Base-by-base conservation (phyloP, 75 land plant species). In the Azolla pinnata region DNA sequence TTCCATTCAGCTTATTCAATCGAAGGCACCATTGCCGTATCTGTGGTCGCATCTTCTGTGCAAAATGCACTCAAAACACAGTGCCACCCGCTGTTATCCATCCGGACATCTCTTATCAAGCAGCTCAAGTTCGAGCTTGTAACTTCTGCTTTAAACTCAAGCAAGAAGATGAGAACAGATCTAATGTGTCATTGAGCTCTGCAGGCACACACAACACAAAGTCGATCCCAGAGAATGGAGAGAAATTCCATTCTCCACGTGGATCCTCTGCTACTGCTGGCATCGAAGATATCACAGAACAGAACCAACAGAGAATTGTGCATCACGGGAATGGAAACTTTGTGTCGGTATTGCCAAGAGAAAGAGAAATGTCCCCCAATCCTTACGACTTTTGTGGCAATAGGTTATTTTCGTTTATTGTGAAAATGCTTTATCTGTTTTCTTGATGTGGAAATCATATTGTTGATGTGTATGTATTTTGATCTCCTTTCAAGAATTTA, bases 21-120 rank as follows among this genome's bases (percentile, higher is more conserved):
- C 61, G 60, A 33, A 58, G 75, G 32, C 81, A 71, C 57, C 75
- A 72, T 44, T 85, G 86, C 72, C 65, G 76, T 38, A 66, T 75
- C 51, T 89, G 89, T 49, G 84, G 82, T 0, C 54, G 82, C 35
- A 62, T 77, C 38, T 75, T 82, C 44, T 89, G 83, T 70, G 72
- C 61, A 33, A 79, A 60, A 18, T 89, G 88, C 67, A 64, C 76
- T 29, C 70, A 49, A 23, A 60, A 67, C 38, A 53, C 63, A 31
- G 61, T 64, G n/a, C 60, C 71, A 23, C 25, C n/a, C 1, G 9
- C 38, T 28, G 48, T 47, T 27, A 42, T 31, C 25, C 44, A 30
- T 20, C 57, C 42, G 54, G 35, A 55, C 71, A 24, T 19, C 12
- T 52, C 54, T 18, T 63, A 72, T 28, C 70, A 72, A 26, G 47